These are phyloP conservation scores for Clitoria ternatea DNA, from an alignment of 306 rosid genomes.

Conservation along the genomic window DNA sequence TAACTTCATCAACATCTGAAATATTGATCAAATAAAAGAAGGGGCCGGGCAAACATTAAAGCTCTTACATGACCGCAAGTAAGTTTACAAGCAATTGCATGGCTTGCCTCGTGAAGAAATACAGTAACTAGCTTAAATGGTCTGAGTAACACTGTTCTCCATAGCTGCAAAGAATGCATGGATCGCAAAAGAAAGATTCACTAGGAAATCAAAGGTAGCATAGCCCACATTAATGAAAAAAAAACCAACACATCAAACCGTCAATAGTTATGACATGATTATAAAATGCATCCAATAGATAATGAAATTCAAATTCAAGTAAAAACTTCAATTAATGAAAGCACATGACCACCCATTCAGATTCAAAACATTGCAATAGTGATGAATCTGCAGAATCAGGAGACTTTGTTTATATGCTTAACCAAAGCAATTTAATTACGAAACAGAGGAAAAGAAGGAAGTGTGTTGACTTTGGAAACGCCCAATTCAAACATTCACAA, in stretches of 20 bases:
- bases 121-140: slow-evolving; percentile 71
- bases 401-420: not conserved
- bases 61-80: slow-evolving; percentile 55
- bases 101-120: slow-evolving; percentile 72
- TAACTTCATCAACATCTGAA: not conserved
- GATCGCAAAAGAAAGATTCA: not conserved
- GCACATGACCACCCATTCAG: not conserved
- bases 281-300: not conserved
- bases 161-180: slow-evolving; percentile 39
- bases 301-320: not conserved
- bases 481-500: not conserved
- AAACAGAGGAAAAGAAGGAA: not conserved
- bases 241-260: not conserved
- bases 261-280: not conserved
- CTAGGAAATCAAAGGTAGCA: not conserved
- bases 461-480: not conserved
- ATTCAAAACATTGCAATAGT: not conserved
- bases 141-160: slow-evolving; percentile 63
- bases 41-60: not conserved
- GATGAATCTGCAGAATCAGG: not conserved
- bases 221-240: not conserved
- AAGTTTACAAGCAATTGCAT: slow-evolving; percentile 59
- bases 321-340: not conserved
- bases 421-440: not conserved
- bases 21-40: not conserved